These are phyloP conservation scores for Lactuca saligna DNA, from an alignment of 129 eudicot genomes.

Conservation along the genomic window DNA sequence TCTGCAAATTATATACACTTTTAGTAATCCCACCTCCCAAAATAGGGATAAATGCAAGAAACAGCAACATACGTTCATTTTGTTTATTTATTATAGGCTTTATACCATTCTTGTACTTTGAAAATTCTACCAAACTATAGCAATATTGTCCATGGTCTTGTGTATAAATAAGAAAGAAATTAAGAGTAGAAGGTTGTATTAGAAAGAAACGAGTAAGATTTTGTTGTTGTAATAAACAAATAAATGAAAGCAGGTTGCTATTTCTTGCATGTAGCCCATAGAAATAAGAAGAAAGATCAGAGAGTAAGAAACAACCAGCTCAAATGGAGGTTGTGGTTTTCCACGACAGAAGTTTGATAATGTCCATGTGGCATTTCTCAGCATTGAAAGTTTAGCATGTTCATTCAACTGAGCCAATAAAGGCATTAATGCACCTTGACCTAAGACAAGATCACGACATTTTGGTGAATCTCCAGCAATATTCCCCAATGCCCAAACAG, in stretches of 20 bases:
- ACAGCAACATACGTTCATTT: background rate
- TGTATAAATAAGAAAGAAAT: too few relatives aligned
- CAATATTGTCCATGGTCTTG: too few relatives aligned
- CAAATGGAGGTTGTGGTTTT: slow-evolving; percentile 81
- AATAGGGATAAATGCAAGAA: background rate
- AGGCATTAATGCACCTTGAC: slow-evolving; percentile 66
- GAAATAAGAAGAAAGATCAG: background rate
- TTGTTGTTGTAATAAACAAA: too few relatives aligned
- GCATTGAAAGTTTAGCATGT: slow-evolving; percentile 77
- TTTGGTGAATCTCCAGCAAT: slow-evolving; percentile 86
- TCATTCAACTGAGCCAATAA: slow-evolving; percentile 65
- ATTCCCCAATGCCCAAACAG: slow-evolving; percentile 90
- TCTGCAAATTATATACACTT: slow-evolving; percentile 33
- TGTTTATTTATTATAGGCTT: too few relatives aligned
- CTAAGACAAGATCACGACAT: slow-evolving; percentile 80
- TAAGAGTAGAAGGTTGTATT: too few relatives aligned
- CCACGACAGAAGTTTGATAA: slow-evolving; percentile 84
- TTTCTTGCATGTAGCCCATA: background rate
- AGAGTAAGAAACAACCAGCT: slow-evolving; percentile 49
- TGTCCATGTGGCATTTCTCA: slow-evolving; percentile 87
- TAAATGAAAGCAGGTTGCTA: background rate
- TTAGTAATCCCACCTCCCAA: background rate
- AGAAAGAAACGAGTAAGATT: too few relatives aligned
- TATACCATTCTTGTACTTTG: background rate
- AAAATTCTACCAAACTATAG: too few relatives aligned